A percentile compares a stretch with the other conserved stretches of the same genome.
Evolutionary conservation across 2,329 filamentous ascomycete species (phyloP).

Genomic region (Beauveria bassiana): DNA sequence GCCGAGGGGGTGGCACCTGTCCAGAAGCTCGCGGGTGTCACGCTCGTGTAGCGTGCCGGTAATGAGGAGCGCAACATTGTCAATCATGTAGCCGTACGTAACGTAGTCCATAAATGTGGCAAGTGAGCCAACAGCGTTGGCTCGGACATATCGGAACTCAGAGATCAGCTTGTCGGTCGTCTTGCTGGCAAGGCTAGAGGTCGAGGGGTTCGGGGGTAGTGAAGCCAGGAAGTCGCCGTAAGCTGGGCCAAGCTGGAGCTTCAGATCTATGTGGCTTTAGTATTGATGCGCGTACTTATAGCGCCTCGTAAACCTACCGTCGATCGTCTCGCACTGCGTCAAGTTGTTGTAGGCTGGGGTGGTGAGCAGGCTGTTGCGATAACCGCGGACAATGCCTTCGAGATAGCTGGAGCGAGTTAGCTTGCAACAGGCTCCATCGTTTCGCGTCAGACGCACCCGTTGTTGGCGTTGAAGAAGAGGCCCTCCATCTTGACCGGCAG

Average conservation of each 20-base stretch:
- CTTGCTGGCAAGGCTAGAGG: constrained; percentile 86
- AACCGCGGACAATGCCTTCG: constrained; percentile 94
- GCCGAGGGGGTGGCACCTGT: constrained; percentile 91
- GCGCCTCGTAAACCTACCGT: constrained; percentile 52
- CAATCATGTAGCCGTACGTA: constrained; percentile 99
- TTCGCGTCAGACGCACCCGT: constrained; percentile 57
- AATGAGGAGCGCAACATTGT: constrained; percentile 96
- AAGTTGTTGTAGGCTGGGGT: constrained; percentile 88
- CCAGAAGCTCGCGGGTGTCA: constrained; percentile 89
- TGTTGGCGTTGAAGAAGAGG: constrained; percentile 89
- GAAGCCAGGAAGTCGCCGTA: constrained; percentile 95
- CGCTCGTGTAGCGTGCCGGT: constrained; percentile 96
- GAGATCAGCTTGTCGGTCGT: constrained; percentile 97
- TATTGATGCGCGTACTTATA: background rate
- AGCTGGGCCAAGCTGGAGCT: constrained; percentile 90
- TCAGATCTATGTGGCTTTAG: constrained; percentile 61
- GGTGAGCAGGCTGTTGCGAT: constrained; percentile 88
- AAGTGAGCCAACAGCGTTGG: constrained; percentile 84
- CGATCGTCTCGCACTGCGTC: constrained; percentile 95
- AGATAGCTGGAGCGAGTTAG: constrained; percentile 61
- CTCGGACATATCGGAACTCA: constrained; percentile 93
- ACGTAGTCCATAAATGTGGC: constrained; percentile 97
- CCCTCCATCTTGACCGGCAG: constrained; percentile 63
- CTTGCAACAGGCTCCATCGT: constrained; percentile 6
- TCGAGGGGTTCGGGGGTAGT: constrained; percentile 93